Base-by-base conservation (phyloP, 768 basidiomycete species). In the Trametes villosa region DNA sequence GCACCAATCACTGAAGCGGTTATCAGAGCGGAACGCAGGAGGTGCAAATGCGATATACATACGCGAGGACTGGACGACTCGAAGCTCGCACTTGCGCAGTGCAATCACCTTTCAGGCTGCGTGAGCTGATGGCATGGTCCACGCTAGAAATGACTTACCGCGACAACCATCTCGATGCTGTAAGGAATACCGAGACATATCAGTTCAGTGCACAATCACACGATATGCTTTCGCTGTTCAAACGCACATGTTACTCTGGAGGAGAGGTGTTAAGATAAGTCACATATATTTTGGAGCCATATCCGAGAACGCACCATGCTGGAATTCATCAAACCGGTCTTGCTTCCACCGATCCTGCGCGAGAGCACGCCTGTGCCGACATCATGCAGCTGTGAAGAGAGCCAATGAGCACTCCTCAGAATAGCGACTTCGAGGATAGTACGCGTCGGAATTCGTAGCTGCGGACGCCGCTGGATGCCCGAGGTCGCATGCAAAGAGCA, bases 61-160 rank as follows among this genome's bases (percentile, higher is more conserved):
- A 92, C 91, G 77, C 11, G 91, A 86, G 0, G 91, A 87, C 70
- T 95, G 92, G 2, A 95, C 92, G 27, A 95, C 82, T 22, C 80
- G 78, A 9, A 95, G 75, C 71, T 95, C 88, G 68, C 93, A 94
- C 70, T 92, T 89, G n/a, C 80, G 76, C 56, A 95, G 76, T 0
- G 92, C 93, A 46, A 88, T 91, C 51, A 94, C 86, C 88, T 92
- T 57, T 29, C 34, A n/a, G n/a, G 15, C 31, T 22, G 38, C 49
- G 40, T 44, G 22, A 47, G 57, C 38, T 41, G 31, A 36, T 31
- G n/a, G 12, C 41, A 27, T 26, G 20, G 48, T 26, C 11, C n/a
- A 44, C 20, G 15, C n/a, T 30, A 40, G 38, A 29, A 15, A 18
- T 54, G 46, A 76, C 87, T 64, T 68, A 91, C 91, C 55, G 89